Conservation (phyloP, 2,329 filamentous ascomycete genomes). For the Colletotrichum sp. region DNA sequence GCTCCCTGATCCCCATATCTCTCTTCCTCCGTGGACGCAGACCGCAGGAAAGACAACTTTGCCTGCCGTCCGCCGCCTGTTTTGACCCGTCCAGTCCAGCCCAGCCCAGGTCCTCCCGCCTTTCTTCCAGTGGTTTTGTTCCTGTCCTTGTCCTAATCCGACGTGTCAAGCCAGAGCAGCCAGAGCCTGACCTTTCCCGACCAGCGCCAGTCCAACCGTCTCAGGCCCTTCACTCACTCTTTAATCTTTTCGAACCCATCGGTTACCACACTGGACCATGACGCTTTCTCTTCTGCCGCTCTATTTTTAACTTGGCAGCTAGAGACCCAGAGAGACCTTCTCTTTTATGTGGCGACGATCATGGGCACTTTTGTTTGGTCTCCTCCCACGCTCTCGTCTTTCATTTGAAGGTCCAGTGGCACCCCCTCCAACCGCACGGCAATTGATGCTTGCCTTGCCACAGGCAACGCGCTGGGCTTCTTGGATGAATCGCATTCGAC, state of each 20-base stretch:
- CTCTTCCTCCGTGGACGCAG: not conserved
- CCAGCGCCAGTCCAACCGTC: not conserved
- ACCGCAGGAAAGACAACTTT: not conserved
- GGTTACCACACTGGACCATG: slow-evolving; percentile 19
- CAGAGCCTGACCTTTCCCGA: slow-evolving; percentile 7
- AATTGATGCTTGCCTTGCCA: slow-evolving; percentile 34
- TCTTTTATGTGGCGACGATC: slow-evolving; percentile 35
- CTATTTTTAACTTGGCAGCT: slow-evolving; percentile 20
- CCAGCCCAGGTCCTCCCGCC: not conserved
- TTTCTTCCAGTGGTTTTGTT: not conserved
- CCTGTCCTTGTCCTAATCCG: slow-evolving; percentile 1
- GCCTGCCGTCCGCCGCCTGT: not conserved
- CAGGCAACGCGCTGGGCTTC: slow-evolving; percentile 24
- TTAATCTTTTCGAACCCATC: slow-evolving; percentile 17
- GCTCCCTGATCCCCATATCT: slow-evolving; percentile 25
- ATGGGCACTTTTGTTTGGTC: slow-evolving; percentile 40
- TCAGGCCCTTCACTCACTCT: slow-evolving; percentile 15
- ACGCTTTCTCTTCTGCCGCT: slow-evolving; percentile 23
- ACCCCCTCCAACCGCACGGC: slow-evolving; percentile 9
- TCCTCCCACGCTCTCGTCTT: slow-evolving; percentile 35
- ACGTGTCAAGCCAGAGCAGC: not conserved
- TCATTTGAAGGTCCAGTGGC: slow-evolving; percentile 31
- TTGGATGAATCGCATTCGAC: slow-evolving; percentile 22
- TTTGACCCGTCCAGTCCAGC: not conserved
- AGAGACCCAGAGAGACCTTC: slow-evolving; percentile 8